A percentile compares a stretch with the other conserved stretches of the same genome.
Evolutionary conservation across 306 rosid species (phyloP).

Genomic region (Casuarina cunninghamiana): DNA sequence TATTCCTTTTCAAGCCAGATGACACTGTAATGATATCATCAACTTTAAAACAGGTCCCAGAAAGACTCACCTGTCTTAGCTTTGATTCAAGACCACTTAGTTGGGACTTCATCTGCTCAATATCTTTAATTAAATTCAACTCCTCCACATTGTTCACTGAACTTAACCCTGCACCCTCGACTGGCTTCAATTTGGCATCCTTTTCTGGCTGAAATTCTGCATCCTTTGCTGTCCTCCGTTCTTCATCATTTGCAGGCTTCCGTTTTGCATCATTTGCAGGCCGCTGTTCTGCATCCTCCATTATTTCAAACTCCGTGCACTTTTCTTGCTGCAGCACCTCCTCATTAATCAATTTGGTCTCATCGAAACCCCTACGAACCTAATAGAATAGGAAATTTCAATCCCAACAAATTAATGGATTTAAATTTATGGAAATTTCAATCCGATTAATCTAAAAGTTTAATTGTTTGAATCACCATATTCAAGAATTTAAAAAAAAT

Average conservation of each 20-base stretch:
- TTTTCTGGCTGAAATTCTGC: constrained; percentile 23
- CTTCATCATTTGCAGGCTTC: constrained; percentile 17
- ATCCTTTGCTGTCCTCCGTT: constrained; percentile 17
- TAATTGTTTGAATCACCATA: neutral
- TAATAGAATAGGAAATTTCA: constrained; percentile 1
- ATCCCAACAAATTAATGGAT: neutral
- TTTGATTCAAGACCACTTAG: constrained; percentile 67
- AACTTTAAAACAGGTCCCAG: constrained; percentile 5
- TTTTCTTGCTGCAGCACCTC: constrained; percentile 34
- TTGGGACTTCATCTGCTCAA: constrained; percentile 77
- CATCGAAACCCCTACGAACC: constrained; percentile 41
- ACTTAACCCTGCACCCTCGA: constrained; percentile 25
- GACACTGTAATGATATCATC: neutral
- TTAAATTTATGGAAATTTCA: neutral
- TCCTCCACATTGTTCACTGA: constrained; percentile 33
- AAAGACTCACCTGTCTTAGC: constrained; percentile 71
- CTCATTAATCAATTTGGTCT: constrained; percentile 30
- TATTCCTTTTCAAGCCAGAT: neutral
- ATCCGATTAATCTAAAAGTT: neutral
- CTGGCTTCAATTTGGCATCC: constrained; percentile 25
- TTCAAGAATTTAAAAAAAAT: neutral
- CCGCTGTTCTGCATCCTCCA: neutral
- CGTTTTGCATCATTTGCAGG: neutral
- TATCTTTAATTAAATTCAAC: constrained; percentile 55
- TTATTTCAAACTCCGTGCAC: constrained; percentile 3